These are phyloP conservation scores for Rugonectria rugulosa DNA, from an alignment of 2,329 filamentous ascomycete species.

Conservation along the genomic window DNA sequence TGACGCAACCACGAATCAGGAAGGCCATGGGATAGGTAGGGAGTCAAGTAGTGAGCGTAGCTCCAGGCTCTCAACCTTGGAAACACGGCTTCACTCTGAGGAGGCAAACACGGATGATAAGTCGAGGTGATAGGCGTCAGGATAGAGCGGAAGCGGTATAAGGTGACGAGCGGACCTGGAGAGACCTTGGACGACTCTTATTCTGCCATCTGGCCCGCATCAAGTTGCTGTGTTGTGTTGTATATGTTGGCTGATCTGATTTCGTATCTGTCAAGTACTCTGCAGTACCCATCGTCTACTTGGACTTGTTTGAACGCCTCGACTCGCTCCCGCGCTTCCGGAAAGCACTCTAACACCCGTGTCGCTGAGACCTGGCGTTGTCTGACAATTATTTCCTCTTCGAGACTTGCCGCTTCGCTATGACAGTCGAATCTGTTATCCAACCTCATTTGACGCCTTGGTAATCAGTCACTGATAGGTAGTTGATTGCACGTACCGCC, in stretches of 20 bases:
- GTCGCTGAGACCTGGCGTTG: constrained; percentile 9
- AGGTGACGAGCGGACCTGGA: background rate
- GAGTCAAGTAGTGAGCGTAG: too few relatives aligned
- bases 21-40: too few relatives aligned
- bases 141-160: constrained; percentile 2
- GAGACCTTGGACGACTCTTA: constrained; percentile 16
- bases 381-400: background rate
- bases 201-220: constrained; percentile 35
- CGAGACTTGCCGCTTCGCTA: background rate
- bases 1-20: constrained; percentile 7
- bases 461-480: constrained; percentile 7
- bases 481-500: constrained; percentile 16
- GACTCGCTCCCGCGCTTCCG: constrained; percentile 1
- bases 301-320: background rate
- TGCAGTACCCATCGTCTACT: background rate
- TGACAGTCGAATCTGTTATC: background rate
- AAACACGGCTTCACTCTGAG: too few relatives aligned
- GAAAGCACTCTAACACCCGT: background rate
- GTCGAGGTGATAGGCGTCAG: background rate
- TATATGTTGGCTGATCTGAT: constrained; percentile 6
- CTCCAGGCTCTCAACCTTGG: constrained; percentile 2
- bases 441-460: constrained; percentile 11
- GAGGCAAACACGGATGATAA: background rate
- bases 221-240: constrained; percentile 26
- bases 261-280: background rate